phyloP scores from a whole-genome alignment of 1,284 basidiomycete genomes.

The Cryptococcus sp. region DNA sequence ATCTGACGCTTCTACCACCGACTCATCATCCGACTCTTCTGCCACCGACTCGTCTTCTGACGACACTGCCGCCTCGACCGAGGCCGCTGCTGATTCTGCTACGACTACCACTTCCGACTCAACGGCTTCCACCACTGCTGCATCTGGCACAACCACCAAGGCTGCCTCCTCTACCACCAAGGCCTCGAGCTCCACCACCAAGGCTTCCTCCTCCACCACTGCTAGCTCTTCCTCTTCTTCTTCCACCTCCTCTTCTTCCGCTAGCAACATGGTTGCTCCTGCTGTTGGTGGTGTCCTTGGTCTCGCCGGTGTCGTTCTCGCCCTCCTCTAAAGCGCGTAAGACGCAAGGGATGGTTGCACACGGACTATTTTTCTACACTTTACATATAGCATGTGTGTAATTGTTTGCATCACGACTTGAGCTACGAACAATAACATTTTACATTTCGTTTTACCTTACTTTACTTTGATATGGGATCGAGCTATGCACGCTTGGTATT shows the following conservation, averaged over 20 bases:
- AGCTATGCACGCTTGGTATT: no score
- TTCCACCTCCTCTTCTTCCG: slow-evolving; percentile 4
- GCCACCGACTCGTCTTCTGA: slow-evolving; percentile 13
- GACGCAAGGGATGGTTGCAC: no score
- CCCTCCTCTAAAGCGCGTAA: slow-evolving; percentile 33
- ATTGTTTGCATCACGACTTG: no score
- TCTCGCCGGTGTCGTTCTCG: slow-evolving; percentile 36
- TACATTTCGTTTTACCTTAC: no score
- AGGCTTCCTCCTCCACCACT: slow-evolving; percentile 14
- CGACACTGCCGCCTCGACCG: slow-evolving; percentile 11
- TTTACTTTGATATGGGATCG: no score
- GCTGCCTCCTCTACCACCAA: slow-evolving; percentile 13
- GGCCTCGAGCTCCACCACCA: slow-evolving; percentile 9
- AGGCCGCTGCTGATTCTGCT: slow-evolving; percentile 8
- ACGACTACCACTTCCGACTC: slow-evolving; percentile 9
- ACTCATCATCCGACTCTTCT: slow-evolving; percentile 11
- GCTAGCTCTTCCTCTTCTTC: slow-evolving; percentile 8
- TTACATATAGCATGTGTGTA: no score
- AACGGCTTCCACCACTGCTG: slow-evolving; percentile 2
- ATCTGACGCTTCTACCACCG: slow-evolving; percentile 11
- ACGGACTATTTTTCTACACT: no score
- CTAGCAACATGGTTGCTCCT: slow-evolving; percentile 10
- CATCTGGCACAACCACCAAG: slow-evolving; percentile 14
- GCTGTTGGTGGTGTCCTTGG: slow-evolving; percentile 30
- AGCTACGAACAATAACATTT: no score